Base-by-base conservation (phyloP, 139 green algal genomes). In the Desmodesmus armatus region DNA sequence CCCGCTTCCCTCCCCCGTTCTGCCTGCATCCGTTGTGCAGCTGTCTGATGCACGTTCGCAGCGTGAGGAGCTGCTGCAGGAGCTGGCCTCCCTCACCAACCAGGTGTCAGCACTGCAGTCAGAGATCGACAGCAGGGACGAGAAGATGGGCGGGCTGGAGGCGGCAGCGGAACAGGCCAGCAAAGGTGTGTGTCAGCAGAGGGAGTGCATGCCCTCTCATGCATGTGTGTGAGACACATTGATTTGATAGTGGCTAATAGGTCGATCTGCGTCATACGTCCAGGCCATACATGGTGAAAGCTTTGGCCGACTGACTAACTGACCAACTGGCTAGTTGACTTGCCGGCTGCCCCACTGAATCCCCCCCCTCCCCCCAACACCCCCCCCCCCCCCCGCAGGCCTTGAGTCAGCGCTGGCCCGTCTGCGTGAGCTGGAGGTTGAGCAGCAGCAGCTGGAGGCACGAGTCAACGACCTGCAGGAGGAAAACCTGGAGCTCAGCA, bases 401-500 rank as follows among this genome's bases (percentile, higher is more conserved):
- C 25, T 86, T 44, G 80, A 86, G 67, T 55, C 49, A 13, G 51
- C 51, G 25, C 66, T 86, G 43, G 67, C 17, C 23, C 33, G 80
- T 23, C 80, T 86, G 80, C 47, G 67, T 9, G 80, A 86, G 67
- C 51, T 86, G 67, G 80, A 80, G 67, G 80, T 33, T 23, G 80
- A 86, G 67, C 80, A 79, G 67, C 67, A 78, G 80, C 67, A 78
- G 67, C 49, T 86, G 49, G 80, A 86, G 44, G 66, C 80, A 33
- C 80, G 80, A n/a, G 67, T 72, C 37, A 29, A 25, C 23, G 33
- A 80, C 47, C 66, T 86, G 80, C 67, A 78, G 39, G 80, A 78
- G 37, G 80, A 86, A 37, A 86, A 86, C 67, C 47, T 72, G 39
- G 67, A 79, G 49, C 67, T 86, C 3, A 77, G 62, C n/a, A 77